These are phyloP conservation scores for Coemansia sp. DNA, from an alignment of 192 early-diverging fungal species.

Conservation along the genomic window DNA sequence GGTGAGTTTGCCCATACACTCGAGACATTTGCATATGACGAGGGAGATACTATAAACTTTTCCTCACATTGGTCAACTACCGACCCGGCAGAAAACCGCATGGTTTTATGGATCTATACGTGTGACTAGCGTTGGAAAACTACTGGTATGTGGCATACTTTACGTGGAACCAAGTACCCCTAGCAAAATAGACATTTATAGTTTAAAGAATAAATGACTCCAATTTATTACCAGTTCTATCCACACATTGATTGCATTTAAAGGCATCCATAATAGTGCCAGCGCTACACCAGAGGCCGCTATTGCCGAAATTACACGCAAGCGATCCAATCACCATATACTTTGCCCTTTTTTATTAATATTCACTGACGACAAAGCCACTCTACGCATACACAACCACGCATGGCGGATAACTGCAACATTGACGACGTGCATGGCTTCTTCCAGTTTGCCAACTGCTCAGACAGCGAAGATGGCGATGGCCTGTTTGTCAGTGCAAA, in stretches of 20 bases:
- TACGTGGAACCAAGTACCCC: too few relatives aligned
- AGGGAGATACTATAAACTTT: background rate
- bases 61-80: background rate
- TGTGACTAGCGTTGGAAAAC: background rate
- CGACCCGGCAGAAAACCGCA: too few relatives aligned
- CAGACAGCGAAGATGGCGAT: conserved; percentile 37
- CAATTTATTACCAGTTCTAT: too few relatives aligned
- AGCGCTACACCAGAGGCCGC: too few relatives aligned
- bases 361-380: background rate
- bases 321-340: background rate
- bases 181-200: background rate
- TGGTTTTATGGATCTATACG: background rate
- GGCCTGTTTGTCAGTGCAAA: conserved; percentile 31
- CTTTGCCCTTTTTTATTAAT: background rate
- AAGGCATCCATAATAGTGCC: too few relatives aligned
- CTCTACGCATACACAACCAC: background rate
- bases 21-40: background rate
- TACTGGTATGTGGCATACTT: too few relatives aligned
- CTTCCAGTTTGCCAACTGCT: conserved; percentile 44
- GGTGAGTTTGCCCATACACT: background rate
- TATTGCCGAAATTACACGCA: too few relatives aligned
- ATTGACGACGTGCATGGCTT: conserved; percentile 47
- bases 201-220: too few relatives aligned
- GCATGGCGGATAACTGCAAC: conserved; percentile 7
- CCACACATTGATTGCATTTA: too few relatives aligned